phyloP scores from a whole-genome alignment of 2,329 filamentous ascomycete species.

The Aspergillus tanneri region DNA sequence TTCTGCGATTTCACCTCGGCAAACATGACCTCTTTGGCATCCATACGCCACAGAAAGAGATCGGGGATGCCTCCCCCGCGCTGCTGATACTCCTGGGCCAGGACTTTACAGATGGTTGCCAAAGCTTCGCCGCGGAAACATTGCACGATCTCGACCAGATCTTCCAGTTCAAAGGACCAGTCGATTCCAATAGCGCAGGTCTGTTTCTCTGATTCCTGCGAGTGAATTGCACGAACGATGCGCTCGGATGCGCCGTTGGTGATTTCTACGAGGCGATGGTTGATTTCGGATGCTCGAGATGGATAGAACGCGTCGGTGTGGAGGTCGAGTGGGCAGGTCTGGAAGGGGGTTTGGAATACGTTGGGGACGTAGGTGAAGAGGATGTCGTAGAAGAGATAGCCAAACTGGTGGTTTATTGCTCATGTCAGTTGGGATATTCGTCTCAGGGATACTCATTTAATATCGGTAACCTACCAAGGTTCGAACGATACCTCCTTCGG shows the following conservation, averaged over 20 bases:
- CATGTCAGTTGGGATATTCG: no score
- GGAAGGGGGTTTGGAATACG: conserved; percentile 93
- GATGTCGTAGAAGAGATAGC: conserved; percentile 89
- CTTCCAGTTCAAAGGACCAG: conserved; percentile 79
- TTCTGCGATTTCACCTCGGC: conserved; percentile 80
- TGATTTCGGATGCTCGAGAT: conserved; percentile 82
- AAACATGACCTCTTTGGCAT: conserved; percentile 67
- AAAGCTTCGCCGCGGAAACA: conserved; percentile 81
- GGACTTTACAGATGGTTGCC: conserved; percentile 82
- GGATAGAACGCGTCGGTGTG: conserved; percentile 92
- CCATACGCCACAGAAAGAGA: conserved; percentile 77
- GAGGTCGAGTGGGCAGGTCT: conserved; percentile 89
- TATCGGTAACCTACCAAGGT: conserved; percentile 59
- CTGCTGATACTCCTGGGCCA: conserved; percentile 91
- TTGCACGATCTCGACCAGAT: conserved; percentile 73
- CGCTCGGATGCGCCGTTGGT: conserved; percentile 72
- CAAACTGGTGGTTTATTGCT: conserved; percentile 57
- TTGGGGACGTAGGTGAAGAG: conserved; percentile 92
- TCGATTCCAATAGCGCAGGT: conserved; percentile 90
- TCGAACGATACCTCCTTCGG: conserved; percentile 86
- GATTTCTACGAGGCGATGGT: conserved; percentile 80
- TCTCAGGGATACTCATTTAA: background rate
- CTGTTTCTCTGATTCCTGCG: conserved; percentile 63
- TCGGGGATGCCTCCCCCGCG: conserved; percentile 88
- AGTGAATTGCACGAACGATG: conserved; percentile 68